Conservation (phyloP, 768 basidiomycete genomes). For the Rhodosporidiobolus odoratus region DNA sequence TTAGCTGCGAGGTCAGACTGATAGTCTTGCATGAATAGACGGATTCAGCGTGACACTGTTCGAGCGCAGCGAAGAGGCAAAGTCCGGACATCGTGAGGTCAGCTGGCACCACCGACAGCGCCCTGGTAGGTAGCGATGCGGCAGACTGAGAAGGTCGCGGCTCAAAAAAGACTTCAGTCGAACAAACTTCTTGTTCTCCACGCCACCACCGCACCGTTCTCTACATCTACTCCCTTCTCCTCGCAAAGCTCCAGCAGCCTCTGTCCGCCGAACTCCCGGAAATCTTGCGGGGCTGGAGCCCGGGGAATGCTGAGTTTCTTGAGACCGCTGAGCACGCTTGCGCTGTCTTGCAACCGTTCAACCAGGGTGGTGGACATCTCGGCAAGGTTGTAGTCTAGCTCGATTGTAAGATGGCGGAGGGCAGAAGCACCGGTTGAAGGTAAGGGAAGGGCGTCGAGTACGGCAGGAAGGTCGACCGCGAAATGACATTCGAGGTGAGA, state of each 20-base stretch:
- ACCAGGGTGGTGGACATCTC: constrained; percentile 4
- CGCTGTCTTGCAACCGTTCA: not conserved
- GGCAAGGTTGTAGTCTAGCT: constrained; percentile 29
- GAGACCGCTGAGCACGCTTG: not conserved
- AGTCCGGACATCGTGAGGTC: not conserved
- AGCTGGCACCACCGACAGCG: too few species aligned
- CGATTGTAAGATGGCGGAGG: constrained; percentile 4
- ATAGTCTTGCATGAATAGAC: constrained; percentile 16
- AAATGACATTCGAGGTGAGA: constrained; percentile 4
- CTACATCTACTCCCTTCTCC: constrained; percentile 7
- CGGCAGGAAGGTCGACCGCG: constrained; percentile 11
- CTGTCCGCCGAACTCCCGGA: constrained; percentile 9
- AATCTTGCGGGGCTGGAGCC: constrained; percentile 1
- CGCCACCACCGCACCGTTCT: constrained; percentile 13
- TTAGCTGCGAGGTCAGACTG: constrained; percentile 19
- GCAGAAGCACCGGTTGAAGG: not conserved
- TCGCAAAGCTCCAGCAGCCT: not conserved
- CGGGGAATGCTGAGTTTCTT: constrained; percentile 15
- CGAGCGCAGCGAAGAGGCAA: too few species aligned
- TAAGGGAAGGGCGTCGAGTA: constrained; percentile 2
- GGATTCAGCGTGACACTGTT: too few species aligned
- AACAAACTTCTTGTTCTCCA: constrained; percentile 21
- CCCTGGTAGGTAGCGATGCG: too few species aligned
- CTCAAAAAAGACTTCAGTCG: constrained; percentile 2
- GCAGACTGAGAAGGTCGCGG: too few species aligned